phyloP scores from a whole-genome alignment of 2,329 filamentous ascomycete species.

The Thielaviopsis ethacetica region DNA sequence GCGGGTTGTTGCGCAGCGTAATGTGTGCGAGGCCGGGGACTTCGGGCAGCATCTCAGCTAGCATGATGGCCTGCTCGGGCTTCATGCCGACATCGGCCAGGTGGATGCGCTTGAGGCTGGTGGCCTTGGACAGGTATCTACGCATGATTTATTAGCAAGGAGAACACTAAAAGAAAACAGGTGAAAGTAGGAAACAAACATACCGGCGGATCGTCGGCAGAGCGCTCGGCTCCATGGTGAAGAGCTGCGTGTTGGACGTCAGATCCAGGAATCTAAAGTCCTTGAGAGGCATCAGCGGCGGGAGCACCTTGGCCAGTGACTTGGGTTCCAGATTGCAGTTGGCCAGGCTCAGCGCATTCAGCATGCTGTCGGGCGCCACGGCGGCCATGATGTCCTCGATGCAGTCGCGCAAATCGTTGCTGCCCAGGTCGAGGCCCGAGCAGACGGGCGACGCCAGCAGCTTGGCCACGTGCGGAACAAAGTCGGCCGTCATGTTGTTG shows the following conservation, averaged over 20 bases:
- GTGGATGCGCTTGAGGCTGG: slow-evolving; percentile 66
- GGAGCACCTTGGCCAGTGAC: slow-evolving; percentile 59
- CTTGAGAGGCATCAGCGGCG: slow-evolving; percentile 50
- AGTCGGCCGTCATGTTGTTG: slow-evolving; percentile 59
- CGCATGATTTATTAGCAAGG: neutral
- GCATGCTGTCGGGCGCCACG: slow-evolving; percentile 14
- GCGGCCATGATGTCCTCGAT: slow-evolving; percentile 44
- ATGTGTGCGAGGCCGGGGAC: slow-evolving; percentile 67
- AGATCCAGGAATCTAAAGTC: slow-evolving; percentile 81
- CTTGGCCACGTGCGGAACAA: slow-evolving; percentile 56
- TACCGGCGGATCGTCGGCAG: slow-evolving; percentile 59
- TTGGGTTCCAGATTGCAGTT: slow-evolving; percentile 66
- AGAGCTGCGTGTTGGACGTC: slow-evolving; percentile 74
- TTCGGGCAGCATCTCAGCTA: slow-evolving; percentile 83
- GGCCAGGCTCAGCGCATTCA: slow-evolving; percentile 57
- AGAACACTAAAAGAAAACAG: neutral
- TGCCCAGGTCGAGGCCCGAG: slow-evolving; percentile 75
- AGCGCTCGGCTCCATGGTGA: slow-evolving; percentile 56
- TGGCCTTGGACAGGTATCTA: slow-evolving; percentile 64
- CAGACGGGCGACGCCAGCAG: slow-evolving; percentile 66
- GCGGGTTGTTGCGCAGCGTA: slow-evolving; percentile 68
- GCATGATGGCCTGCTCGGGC: slow-evolving; percentile 74
- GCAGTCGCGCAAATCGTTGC: slow-evolving; percentile 53
- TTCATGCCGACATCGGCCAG: slow-evolving; percentile 70
- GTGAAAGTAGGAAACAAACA: slow-evolving; percentile 19